Conservation (phyloP, 2,329 filamentous ascomycete species). For the Orbilia quercus region DNA sequence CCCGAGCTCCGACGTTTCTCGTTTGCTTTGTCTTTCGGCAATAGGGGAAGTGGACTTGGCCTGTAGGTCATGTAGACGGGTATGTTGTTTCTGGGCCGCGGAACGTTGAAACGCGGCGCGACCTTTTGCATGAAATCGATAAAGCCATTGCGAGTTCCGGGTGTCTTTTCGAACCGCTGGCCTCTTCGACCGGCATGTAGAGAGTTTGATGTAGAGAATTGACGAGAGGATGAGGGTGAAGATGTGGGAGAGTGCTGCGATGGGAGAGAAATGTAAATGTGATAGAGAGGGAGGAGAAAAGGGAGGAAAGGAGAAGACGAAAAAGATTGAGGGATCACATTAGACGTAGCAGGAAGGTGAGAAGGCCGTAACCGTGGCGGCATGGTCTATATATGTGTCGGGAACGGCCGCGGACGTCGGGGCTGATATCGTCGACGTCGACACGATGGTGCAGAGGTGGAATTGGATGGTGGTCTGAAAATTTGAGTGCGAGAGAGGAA, state of each 20-base stretch:
- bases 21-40: conserved; percentile 20
- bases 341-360: conserved; percentile 35
- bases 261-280: conserved; percentile 32
- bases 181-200: conserved; percentile 22
- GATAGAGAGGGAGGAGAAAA: conserved; percentile 38
- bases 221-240: conserved; percentile 33
- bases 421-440: conserved; percentile 37
- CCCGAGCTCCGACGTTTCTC: neutral
- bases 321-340: conserved; percentile 49
- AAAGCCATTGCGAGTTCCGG: conserved; percentile 56
- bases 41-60: conserved; percentile 53
- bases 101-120: conserved; percentile 57
- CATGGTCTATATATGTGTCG: conserved; percentile 52
- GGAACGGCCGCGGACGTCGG: conserved; percentile 17
- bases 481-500: conserved; percentile 27
- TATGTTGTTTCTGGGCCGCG: conserved; percentile 31
- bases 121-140: conserved; percentile 57
- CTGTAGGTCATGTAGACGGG: conserved; percentile 57
- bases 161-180: conserved; percentile 52
- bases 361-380: conserved; percentile 58
- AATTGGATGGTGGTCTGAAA: conserved; percentile 25
- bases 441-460: neutral
- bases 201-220: conserved; percentile 55
- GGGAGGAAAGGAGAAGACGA: conserved; percentile 37
- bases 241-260: conserved; percentile 4